Percentiles rank a stretch among this genome's conserved stretches.
Evolutionary conservation across 1,284 basidiomycete species (phyloP).

Genomic region (Trametes polyzona): DNA sequence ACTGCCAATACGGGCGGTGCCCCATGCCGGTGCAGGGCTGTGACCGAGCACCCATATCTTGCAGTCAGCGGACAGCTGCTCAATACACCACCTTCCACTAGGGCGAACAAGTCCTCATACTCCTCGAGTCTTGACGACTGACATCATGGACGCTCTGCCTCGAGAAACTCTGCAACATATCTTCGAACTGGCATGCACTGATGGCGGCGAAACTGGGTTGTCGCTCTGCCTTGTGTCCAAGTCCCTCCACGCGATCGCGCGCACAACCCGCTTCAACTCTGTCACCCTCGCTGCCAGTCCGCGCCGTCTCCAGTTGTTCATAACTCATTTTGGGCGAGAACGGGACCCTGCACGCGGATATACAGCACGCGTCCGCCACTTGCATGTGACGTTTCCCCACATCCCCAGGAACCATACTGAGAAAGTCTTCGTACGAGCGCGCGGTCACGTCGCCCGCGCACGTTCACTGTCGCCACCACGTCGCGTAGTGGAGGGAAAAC

Average conservation of each 20-base stretch:
- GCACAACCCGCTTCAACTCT: neutral
- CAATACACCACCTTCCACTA: no score
- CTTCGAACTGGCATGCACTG: conserved; percentile 8
- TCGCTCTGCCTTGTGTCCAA: neutral
- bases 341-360: neutral
- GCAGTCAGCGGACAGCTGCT: no score
- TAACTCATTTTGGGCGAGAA: neutral
- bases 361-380: neutral
- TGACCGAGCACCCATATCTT: no score
- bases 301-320: neutral
- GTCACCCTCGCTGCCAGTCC: neutral
- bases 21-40: no score
- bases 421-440: no score
- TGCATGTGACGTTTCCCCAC: neutral
- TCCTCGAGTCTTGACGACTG: no score
- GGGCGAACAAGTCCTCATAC: no score
- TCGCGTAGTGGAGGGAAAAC: no score
- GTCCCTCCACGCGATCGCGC: neutral
- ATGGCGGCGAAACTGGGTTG: conserved; percentile 1
- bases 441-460: no score
- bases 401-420: no score
- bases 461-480: neutral
- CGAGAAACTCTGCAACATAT: neutral
- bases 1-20: no score
- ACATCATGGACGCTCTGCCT: conserved; percentile 2